These are phyloP conservation scores for Rhodotorula sp. DNA, from an alignment of 1,284 basidiomycete genomes.

Conservation along the genomic window DNA sequence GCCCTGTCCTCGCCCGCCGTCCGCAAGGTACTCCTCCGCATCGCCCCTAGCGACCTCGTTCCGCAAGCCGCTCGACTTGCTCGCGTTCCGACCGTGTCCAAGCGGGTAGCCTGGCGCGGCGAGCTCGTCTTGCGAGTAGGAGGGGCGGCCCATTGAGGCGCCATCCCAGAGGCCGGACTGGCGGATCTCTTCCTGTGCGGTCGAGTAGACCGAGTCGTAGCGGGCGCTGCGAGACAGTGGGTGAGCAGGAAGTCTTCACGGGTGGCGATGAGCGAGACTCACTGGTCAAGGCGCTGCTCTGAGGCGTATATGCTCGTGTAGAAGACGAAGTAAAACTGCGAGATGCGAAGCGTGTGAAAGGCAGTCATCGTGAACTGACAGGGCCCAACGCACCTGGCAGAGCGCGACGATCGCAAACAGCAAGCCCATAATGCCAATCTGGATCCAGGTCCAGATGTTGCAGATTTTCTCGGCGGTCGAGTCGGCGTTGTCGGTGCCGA, in stretches of 20 bases:
- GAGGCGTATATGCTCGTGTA: constrained; percentile 70
- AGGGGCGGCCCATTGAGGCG: background rate
- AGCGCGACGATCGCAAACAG: constrained; percentile 74
- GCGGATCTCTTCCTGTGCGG: constrained; percentile 55
- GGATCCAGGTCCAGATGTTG: constrained; percentile 82
- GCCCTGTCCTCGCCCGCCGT: background rate
- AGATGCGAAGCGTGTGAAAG: too few relatives aligned
- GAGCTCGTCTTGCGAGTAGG: constrained; percentile 9
- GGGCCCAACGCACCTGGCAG: constrained; percentile 60
- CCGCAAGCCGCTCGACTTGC: constrained; percentile 6
- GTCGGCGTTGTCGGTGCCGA: constrained; percentile 54
- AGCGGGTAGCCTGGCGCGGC: background rate
- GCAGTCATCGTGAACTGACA: background rate
- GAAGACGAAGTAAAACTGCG: constrained; percentile 65
- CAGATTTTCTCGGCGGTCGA: constrained; percentile 67
- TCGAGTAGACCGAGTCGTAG: constrained; percentile 67
- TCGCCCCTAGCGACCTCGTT: constrained; percentile 20
- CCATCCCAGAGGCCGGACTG: constrained; percentile 36
- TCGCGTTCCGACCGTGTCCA: background rate
- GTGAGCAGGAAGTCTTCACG: background rate
- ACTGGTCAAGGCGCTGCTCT: constrained; percentile 71
- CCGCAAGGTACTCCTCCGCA: background rate
- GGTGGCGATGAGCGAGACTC: background rate
- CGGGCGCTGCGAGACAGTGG: constrained; percentile 52
- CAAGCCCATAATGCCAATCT: constrained; percentile 83